phyloP scores from a whole-genome alignment of 805 yeast genomes.

The Ogataea ramenticola region DNA sequence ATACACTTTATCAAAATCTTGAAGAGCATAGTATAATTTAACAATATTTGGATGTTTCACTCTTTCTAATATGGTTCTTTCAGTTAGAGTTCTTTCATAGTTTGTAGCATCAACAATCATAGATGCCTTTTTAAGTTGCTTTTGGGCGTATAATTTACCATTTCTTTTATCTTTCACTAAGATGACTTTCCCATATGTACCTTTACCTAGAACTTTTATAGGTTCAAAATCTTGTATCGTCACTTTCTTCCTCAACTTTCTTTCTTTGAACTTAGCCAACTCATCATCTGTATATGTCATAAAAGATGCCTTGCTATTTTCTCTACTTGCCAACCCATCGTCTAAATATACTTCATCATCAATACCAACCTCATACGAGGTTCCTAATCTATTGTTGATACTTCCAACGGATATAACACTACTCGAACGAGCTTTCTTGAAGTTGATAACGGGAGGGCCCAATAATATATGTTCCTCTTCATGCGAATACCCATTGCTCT shows the following conservation, averaged over 20 bases:
- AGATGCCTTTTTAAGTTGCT: constrained; percentile 76
- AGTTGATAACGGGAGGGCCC: constrained; percentile 4
- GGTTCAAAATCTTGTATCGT: constrained; percentile 57
- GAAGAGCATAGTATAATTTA: constrained; percentile 74
- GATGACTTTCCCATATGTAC: constrained; percentile 84
- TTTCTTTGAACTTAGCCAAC: neutral
- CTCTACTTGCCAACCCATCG: constrained; percentile 18
- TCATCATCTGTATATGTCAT: neutral
- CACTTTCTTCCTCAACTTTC: constrained; percentile 10
- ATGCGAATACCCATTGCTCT: neutral
- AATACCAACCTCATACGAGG: constrained; percentile 43
- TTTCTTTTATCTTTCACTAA: constrained; percentile 60
- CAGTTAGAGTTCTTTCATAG: constrained; percentile 74
- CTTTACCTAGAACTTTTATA: constrained; percentile 72
- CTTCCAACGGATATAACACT: constrained; percentile 25
- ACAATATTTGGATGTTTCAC: constrained; percentile 79
- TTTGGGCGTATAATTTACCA: constrained; percentile 73
- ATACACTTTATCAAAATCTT: constrained; percentile 71
- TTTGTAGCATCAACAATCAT: constrained; percentile 52
- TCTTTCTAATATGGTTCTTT: constrained; percentile 62
- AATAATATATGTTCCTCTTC: constrained; percentile 1
- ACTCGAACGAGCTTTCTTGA: constrained; percentile 21
- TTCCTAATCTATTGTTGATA: constrained; percentile 32
- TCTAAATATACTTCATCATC: constrained; percentile 30
- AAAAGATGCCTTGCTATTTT: constrained; percentile 5